Evolutionary conservation across 2,329 filamentous ascomycete genomes (phyloP), one percentile per base, ranked within the genome.

Genomic region (Fusarium transvaalense): DNA sequence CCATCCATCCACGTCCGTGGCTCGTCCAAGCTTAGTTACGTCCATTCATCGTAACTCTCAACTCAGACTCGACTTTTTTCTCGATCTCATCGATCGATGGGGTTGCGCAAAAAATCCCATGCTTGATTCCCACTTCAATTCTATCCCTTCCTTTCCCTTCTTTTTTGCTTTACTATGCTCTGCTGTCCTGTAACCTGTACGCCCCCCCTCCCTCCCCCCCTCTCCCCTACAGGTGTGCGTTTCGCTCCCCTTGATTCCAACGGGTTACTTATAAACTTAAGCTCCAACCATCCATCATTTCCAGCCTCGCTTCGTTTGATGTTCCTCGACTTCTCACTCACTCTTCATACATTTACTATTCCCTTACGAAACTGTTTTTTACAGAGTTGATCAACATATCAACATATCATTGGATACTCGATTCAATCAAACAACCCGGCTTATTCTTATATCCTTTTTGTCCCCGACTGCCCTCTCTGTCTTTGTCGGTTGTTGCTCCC

Each of bases 71-170:
- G 55, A 62, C 64, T 52, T 59, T 64, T 72, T 70, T 74, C 67
- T 78, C 77, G 76, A 78, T 78, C 72, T 57, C 69, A 74, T 77
- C 77, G 76, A 78, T 78, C 77, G 72, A 76, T 76, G 75, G 76
- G 69, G 75, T 76, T 75, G 74, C 71, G 72, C 71, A 74, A 73
- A 66, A 69, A 73, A 66, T 69, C 74, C 64, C 71, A 66, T 71
- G 70, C 74, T 51, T 71, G 66, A 41, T 66, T 68, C 64, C 71
- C 69, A 76, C 72, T 69, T 61, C 32, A 63, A 63, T 76, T 62
- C 66, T 63, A 71, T 72, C 71, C 63, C 38, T 62, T 54, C 61
- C 52, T 66, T 66, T 42, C 48, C 42, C 60, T 52, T 56, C 60
- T 64, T 55, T 66, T 58, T 51, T 34, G 19, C 45, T 34, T 32